These are phyloP conservation scores for Venturia oleaginea DNA, from an alignment of 2,329 filamentous ascomycete species.

Conservation along the genomic window DNA sequence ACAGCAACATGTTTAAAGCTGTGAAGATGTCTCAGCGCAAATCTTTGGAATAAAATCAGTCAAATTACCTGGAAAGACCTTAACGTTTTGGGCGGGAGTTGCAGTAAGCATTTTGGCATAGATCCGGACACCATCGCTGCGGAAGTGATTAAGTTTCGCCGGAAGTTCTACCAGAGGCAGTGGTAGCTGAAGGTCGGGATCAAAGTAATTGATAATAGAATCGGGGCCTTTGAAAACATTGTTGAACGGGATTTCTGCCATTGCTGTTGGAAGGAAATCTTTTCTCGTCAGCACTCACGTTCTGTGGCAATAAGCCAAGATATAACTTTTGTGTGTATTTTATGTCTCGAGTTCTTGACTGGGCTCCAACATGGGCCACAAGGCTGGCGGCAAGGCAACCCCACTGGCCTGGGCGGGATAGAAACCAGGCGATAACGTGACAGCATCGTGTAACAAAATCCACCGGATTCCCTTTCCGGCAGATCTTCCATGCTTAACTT, in stretches of 20 bases:
- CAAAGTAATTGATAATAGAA: conserved; percentile 49
- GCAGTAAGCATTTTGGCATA: conserved; percentile 60
- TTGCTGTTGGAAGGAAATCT: conserved; percentile 9
- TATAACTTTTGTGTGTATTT: background rate
- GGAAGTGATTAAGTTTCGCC: conserved; percentile 46
- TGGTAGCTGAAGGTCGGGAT: conserved; percentile 49
- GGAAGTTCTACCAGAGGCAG: conserved; percentile 55
- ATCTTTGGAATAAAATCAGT: conserved; percentile 12
- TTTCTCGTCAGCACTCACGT: background rate
- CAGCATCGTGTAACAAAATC: background rate
- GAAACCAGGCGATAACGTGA: background rate
- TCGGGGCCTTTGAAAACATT: conserved; percentile 52
- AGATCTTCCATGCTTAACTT: background rate
- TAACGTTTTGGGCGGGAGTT: conserved; percentile 57
- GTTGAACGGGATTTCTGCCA: conserved; percentile 27
- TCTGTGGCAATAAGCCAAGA: background rate
- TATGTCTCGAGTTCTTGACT: background rate
- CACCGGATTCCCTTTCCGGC: background rate
- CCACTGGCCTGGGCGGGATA: background rate
- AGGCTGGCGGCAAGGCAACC: background rate
- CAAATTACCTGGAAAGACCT: conserved; percentile 47
- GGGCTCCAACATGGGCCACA: background rate
- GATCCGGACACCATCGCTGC: conserved; percentile 49
- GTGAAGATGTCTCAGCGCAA: conserved; percentile 16
- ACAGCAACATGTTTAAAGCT: conserved; percentile 45